Conservation (phyloP, 768 basidiomycete genomes). For the Rhizopogon roseolus region DNA sequence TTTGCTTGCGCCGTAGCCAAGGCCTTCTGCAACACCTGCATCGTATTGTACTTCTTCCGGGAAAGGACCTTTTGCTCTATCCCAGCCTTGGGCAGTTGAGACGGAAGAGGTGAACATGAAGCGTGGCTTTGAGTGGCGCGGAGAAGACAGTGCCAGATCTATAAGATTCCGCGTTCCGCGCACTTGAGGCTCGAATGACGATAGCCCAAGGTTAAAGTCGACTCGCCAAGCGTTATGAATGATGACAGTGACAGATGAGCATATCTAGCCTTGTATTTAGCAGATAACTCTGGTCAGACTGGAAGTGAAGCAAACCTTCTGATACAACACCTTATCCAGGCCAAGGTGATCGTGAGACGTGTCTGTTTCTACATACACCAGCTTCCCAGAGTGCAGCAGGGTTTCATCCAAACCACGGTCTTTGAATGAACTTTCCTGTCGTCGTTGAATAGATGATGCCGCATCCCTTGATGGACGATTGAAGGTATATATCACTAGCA, state of each 20-base stretch:
- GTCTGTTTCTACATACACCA: too few relatives aligned
- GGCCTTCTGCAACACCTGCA: slow-evolving; percentile 25
- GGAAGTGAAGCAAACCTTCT: too few relatives aligned
- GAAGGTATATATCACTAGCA: slow-evolving; percentile 23
- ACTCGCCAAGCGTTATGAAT: slow-evolving; percentile 37
- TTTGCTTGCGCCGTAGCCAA: slow-evolving; percentile 34
- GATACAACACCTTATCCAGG: too few relatives aligned
- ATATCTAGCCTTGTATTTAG: too few relatives aligned
- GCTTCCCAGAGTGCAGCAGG: too few relatives aligned
- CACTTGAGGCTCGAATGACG: slow-evolving; percentile 33
- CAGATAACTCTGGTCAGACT: too few relatives aligned
- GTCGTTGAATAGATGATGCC: not conserved
- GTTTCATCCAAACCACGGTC: too few relatives aligned
- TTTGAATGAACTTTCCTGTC: too few relatives aligned
- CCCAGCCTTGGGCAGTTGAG: slow-evolving; percentile 19
- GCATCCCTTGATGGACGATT: slow-evolving; percentile 14
- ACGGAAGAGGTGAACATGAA: slow-evolving; percentile 39
- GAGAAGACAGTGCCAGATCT: slow-evolving; percentile 29
- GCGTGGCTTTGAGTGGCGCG: slow-evolving; percentile 19
- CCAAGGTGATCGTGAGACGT: too few relatives aligned
- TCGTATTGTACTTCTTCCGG: slow-evolving; percentile 28
- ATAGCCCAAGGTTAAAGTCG: slow-evolving; percentile 35
- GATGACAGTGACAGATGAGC: slow-evolving; percentile 13
- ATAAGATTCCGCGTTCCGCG: slow-evolving; percentile 19
- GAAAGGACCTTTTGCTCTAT: slow-evolving; percentile 13